Conservation (phyloP, 345 rosid species). For the Draba incana region DNA sequence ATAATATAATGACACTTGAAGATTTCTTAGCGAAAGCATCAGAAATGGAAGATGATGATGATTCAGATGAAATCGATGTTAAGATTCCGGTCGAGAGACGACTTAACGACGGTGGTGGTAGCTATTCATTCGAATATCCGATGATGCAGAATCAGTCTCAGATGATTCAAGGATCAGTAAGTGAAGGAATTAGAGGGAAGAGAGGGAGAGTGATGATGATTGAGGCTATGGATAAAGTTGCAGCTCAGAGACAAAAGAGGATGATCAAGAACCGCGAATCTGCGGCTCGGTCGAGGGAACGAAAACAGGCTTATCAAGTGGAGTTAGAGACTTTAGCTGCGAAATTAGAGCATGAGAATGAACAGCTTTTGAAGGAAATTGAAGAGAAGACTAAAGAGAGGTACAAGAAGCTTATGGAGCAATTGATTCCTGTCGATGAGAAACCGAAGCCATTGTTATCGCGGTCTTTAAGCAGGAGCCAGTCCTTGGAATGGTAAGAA, state of each 20-base stretch:
- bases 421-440: conserved; percentile 69
- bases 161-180: conserved; percentile 34
- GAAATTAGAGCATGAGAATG: conserved; percentile 79
- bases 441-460: conserved; percentile 54
- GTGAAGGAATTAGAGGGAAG: conserved; percentile 46
- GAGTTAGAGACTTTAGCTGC: conserved; percentile 80
- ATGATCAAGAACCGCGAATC: conserved; percentile 99
- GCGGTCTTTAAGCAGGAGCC: conserved; percentile 58
- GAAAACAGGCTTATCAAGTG: conserved; percentile 94
- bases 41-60: conserved; percentile 26
- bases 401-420: conserved; percentile 76
- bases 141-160: conserved; percentile 46
- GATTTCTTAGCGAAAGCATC: conserved; percentile 81
- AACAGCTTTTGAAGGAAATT: conserved; percentile 70
- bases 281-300: conserved; percentile 93
- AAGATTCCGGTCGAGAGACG: conserved; percentile 47
- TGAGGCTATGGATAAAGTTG: conserved; percentile 76
- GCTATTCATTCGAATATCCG: conserved; percentile 51
- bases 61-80: conserved; percentile 40
- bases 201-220: conserved; percentile 73
- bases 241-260: conserved; percentile 92
- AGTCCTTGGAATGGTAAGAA: conserved; percentile 66
- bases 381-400: conserved; percentile 75
- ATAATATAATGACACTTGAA: conserved; percentile 67
- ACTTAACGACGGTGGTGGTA: conserved; percentile 51